Evolutionary conservation across 805 yeast species (phyloP), one percentile per base, ranked within the genome.

Genomic region (Kazachstania psychrophila): DNA sequence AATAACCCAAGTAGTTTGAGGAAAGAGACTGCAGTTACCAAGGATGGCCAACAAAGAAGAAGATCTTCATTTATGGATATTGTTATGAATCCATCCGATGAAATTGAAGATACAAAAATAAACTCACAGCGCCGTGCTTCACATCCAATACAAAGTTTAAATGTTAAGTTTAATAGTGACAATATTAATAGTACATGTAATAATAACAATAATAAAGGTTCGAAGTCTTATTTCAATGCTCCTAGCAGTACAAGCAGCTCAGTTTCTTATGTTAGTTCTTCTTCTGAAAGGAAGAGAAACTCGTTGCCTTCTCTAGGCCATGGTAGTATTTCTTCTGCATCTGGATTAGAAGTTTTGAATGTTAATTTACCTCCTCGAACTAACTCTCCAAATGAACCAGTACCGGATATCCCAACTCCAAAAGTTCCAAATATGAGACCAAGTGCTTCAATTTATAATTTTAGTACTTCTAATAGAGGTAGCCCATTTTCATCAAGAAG

Each of bases 381-480:
- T 12, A 74, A 79, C 1, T 58, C 73, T 42, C 88, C 88, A 4
- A 54, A 48, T 11, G 79, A 72, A 12, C 68, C 70, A 15, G 52
- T 72, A 9, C 70, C 70, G 13, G 45, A 45, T 8, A 15, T 33
- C 2, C 37, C 41, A 13, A 16, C 8, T 12, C 3, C 31, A 6
- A 38, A 23, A 19, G 13, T 12, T 8, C 28, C 20, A 8, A 36
- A 41, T 18, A 38, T 33, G 19, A 42, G 45, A 9, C 41, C 31
- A 12, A 40, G 38, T 17, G 14, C 15, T 22, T 45, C 49, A 0
- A 26, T 45, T 14, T 35, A 42, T 6, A 51, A 48, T 5, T 43
- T 33, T 28, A 36, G 28, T 10, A 13, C 14, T 16, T 37, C 39
- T 4, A 29, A 34, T 19, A 48, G 34, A 33, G 47, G 48, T 15